Evolutionary conservation across 2,329 filamentous ascomycete species (phyloP).

Genomic region (Apiospora arundinis): DNA sequence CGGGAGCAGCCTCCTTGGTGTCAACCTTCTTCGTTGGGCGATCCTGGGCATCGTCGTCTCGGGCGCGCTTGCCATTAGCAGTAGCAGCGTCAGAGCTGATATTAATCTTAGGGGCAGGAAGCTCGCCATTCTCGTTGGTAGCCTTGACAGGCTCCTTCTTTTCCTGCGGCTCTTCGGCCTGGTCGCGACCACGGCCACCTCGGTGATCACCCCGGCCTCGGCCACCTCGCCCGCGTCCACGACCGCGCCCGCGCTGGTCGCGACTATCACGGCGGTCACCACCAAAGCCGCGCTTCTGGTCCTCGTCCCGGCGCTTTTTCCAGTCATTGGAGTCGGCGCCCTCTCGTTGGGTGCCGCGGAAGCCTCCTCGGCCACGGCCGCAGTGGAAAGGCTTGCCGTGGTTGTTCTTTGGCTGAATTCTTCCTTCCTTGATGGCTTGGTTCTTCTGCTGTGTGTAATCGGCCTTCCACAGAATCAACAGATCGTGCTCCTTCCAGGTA

Average conservation of each 20-base stretch:
- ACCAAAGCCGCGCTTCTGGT: slow-evolving; percentile 66
- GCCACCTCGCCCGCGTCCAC: slow-evolving; percentile 51
- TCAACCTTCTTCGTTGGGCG: slow-evolving; percentile 69
- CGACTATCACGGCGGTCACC: slow-evolving; percentile 52
- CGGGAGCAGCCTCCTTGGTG: slow-evolving; percentile 48
- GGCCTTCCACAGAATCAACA: slow-evolving; percentile 86
- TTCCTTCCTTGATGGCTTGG: slow-evolving; percentile 73
- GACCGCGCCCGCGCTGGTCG: slow-evolving; percentile 43
- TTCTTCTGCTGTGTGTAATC: slow-evolving; percentile 84
- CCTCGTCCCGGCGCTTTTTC: slow-evolving; percentile 68
- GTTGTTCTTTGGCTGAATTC: slow-evolving; percentile 63
- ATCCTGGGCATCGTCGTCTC: slow-evolving; percentile 54
- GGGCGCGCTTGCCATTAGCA: slow-evolving; percentile 59
- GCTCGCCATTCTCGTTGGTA: slow-evolving; percentile 38
- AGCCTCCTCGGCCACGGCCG: slow-evolving; percentile 47
- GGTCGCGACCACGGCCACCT: slow-evolving; percentile 43
- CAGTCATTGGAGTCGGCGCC: slow-evolving; percentile 62
- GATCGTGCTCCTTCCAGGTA: slow-evolving; percentile 79
- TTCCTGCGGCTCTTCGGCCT: slow-evolving; percentile 42
- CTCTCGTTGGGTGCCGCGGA: slow-evolving; percentile 44
- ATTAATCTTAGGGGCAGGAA: slow-evolving; percentile 52
- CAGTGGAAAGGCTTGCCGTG: slow-evolving; percentile 39
- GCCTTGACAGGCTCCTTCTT: slow-evolving; percentile 26
- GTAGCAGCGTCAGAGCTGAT: slow-evolving; percentile 47
- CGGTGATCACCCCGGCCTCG: slow-evolving; percentile 45